Evolutionary conservation across 768 basidiomycete genomes (phyloP).

Genomic region (Tylopilus vinaceipallidus): DNA sequence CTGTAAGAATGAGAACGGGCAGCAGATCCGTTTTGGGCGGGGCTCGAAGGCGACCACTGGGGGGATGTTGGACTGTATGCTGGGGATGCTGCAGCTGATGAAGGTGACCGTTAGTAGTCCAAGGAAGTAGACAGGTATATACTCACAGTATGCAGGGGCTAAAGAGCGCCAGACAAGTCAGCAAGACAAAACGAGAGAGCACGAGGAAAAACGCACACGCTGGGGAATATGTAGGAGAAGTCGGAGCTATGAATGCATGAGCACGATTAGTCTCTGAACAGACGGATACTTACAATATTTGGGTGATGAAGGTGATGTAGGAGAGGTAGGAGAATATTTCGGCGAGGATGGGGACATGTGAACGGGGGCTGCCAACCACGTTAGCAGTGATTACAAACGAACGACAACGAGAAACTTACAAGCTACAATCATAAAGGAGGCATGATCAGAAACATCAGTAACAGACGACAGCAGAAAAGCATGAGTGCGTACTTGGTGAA

Average conservation of each 20-base stretch:
- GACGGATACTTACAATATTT: slow-evolving; percentile 70
- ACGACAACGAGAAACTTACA: slow-evolving; percentile 48
- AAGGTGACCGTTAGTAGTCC: slow-evolving; percentile 15
- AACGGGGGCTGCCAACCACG: slow-evolving; percentile 54
- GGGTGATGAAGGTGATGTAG: slow-evolving; percentile 88
- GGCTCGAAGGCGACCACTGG: slow-evolving; percentile 80
- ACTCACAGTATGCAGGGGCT: slow-evolving; percentile 82
- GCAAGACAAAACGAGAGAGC: neutral
- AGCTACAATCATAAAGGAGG: slow-evolving; percentile 39
- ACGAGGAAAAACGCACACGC: slow-evolving; percentile 57
- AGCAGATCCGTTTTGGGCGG: slow-evolving; percentile 52
- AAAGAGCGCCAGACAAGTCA: slow-evolving; percentile 7
- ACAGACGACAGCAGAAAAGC: neutral
- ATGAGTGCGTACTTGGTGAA: slow-evolving; percentile 68
- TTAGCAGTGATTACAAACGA: slow-evolving; percentile 4
- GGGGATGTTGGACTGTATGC: slow-evolving; percentile 86
- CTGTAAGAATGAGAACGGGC: slow-evolving; percentile 42
- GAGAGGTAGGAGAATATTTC: slow-evolving; percentile 92
- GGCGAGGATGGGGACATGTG: slow-evolving; percentile 89
- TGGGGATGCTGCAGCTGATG: slow-evolving; percentile 75
- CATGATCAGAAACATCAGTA: slow-evolving; percentile 23
- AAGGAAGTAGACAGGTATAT: neutral
- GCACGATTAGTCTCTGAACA: neutral
- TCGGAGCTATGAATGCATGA: slow-evolving; percentile 56
- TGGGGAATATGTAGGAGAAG: slow-evolving; percentile 85